These are phyloP conservation scores for Penicillium odoratum DNA, from an alignment of 495 filamentous ascomycete species.

Conservation along the genomic window DNA sequence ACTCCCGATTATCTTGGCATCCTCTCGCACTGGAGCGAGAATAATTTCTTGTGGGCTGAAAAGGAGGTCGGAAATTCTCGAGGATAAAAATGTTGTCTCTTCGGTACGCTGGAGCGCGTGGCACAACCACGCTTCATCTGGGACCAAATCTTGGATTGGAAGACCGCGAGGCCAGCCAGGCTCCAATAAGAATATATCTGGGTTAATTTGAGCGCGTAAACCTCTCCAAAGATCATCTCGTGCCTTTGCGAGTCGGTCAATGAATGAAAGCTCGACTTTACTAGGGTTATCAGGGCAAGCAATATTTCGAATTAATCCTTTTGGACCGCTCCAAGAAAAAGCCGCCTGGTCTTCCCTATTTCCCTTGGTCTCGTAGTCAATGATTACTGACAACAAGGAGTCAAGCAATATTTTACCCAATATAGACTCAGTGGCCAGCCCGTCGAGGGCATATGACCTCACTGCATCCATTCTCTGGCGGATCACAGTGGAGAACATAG, in stretches of 20 bases:
- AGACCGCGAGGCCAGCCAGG: slow-evolving; percentile 3
- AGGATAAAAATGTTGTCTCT: slow-evolving; percentile 2
- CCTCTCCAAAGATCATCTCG: not conserved
- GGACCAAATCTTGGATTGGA: not conserved
- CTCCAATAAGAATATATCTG: not conserved
- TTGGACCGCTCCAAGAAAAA: not conserved
- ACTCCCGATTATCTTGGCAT: too few relatives aligned
- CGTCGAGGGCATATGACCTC: too few relatives aligned
- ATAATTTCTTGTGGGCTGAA: not conserved
- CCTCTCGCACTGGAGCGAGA: not conserved
- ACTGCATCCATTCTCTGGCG: not conserved
- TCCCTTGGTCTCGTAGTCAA: not conserved
- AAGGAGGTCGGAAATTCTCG: not conserved
- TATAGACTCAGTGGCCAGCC: not conserved
- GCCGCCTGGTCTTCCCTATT: not conserved
- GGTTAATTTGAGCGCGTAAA: not conserved
- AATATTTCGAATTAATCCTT: not conserved
- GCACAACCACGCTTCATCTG: not conserved
- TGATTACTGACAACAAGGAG: not conserved
- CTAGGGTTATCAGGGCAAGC: not conserved
- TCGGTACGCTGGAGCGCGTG: not conserved
- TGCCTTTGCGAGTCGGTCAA: not conserved
- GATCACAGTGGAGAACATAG: not conserved
- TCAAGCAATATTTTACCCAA: not conserved
- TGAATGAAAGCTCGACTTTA: not conserved